phyloP scores from a whole-genome alignment of 164 flowering plant genomes.

The Piper betle region DNA sequence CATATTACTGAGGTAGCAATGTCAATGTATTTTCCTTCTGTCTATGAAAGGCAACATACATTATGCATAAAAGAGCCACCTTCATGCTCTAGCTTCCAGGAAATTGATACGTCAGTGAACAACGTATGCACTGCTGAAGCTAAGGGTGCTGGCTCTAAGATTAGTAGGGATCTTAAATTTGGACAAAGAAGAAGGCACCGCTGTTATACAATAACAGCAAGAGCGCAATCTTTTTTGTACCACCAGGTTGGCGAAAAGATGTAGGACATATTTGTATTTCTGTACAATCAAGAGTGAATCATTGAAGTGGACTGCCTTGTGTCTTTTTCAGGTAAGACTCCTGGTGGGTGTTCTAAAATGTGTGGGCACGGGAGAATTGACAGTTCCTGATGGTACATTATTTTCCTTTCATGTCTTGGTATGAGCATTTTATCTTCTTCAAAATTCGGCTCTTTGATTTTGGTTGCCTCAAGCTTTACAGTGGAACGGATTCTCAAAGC shows the following conservation, averaged over 20 bases:
- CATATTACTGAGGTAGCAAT: slow-evolving; percentile 51
- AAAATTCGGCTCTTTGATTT: not conserved
- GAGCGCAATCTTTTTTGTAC: slow-evolving; percentile 85
- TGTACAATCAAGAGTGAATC: not conserved
- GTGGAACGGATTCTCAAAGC: slow-evolving; percentile 77
- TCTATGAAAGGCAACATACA: slow-evolving; percentile 24
- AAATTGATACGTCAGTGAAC: slow-evolving; percentile 9
- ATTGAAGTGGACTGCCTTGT: not conserved
- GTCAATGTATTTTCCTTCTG: slow-evolving; percentile 56
- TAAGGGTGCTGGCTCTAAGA: slow-evolving; percentile 3
- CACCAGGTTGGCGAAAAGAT: slow-evolving; percentile 53
- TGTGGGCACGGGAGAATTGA: slow-evolving; percentile 74
- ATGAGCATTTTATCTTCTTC: not conserved
- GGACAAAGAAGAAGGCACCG: slow-evolving; percentile 61
- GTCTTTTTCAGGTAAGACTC: slow-evolving; percentile 57
- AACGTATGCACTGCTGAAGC: slow-evolving; percentile 4
- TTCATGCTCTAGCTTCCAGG: slow-evolving; percentile 8
- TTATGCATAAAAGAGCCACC: slow-evolving; percentile 8
- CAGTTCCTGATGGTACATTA: slow-evolving; percentile 46
- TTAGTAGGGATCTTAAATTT: slow-evolving; percentile 29
- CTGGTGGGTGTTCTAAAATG: slow-evolving; percentile 81
- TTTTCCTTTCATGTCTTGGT: not conserved
- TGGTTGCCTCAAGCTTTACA: slow-evolving; percentile 12
- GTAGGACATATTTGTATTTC: not conserved
- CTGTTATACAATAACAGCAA: slow-evolving; percentile 66